Conservation (phyloP, 2,329 filamentous ascomycete genomes). For the Xylaria sp. region DNA sequence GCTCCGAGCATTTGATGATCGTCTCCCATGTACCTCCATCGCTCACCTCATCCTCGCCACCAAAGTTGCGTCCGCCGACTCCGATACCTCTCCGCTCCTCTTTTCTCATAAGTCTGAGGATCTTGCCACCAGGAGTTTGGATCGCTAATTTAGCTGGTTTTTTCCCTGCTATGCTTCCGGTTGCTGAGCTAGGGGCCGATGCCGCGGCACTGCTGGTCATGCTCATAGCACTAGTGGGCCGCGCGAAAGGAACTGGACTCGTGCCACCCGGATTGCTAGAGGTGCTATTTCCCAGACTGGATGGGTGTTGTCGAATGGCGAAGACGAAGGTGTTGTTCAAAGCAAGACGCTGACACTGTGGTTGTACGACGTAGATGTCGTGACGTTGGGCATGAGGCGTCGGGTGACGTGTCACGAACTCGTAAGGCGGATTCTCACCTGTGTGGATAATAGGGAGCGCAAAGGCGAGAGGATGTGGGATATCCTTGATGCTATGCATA, state of each 20-base stretch:
- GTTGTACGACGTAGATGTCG: conserved; percentile 96
- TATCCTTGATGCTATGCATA: conserved; percentile 98
- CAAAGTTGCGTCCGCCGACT: conserved; percentile 57
- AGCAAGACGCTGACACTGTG: conserved; percentile 87
- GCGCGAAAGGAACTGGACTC: conserved; percentile 70
- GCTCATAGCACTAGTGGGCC: conserved; percentile 73
- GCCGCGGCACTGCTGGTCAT: conserved; percentile 68
- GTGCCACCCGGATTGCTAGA: conserved; percentile 60
- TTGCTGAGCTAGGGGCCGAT: conserved; percentile 67
- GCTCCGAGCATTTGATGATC: conserved; percentile 88
- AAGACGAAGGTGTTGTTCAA: conserved; percentile 99
- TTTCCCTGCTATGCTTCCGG: conserved; percentile 65
- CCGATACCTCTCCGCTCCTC: conserved; percentile 67
- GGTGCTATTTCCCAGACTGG: conserved; percentile 54
- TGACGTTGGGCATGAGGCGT: conserved; percentile 98
- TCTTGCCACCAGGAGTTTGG: conserved; percentile 93
- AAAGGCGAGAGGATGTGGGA: conserved; percentile 90
- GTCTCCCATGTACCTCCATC: conserved; percentile 87
- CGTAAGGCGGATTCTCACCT: conserved; percentile 92
- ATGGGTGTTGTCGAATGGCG: conserved; percentile 90
- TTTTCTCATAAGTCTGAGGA: conserved; percentile 86
- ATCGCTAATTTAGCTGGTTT: conserved; percentile 97
- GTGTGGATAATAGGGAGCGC: conserved; percentile 90
- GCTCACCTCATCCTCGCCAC: conserved; percentile 66
- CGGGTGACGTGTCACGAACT: conserved; percentile 91